phyloP scores from a whole-genome alignment of 768 basidiomycete genomes.

The Lentinula sp. region DNA sequence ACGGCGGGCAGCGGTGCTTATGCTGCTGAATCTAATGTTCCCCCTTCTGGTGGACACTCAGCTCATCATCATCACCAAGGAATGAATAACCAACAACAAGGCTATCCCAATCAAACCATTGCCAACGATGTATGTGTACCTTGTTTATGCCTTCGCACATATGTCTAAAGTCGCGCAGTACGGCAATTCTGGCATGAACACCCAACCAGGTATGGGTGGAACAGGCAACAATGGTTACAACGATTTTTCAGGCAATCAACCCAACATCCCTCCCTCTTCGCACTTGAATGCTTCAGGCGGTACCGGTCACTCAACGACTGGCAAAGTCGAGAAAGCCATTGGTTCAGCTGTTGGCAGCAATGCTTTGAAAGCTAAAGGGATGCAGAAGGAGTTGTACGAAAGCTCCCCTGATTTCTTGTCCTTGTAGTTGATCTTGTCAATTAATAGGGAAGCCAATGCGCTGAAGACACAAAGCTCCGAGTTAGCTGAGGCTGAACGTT shows the following conservation, averaged over 20 bases:
- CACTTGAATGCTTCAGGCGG: constrained; percentile 10
- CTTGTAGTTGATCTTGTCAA: background rate
- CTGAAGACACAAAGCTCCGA: constrained; percentile 40
- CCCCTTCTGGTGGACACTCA: background rate
- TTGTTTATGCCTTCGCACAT: no score
- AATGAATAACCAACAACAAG: background rate
- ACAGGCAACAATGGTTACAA: background rate
- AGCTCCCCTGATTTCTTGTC: background rate
- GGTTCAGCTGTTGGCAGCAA: constrained; percentile 40
- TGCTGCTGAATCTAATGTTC: background rate
- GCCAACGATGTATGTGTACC: background rate
- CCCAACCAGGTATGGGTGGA: background rate
- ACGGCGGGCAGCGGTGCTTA: background rate
- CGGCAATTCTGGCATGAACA: background rate
- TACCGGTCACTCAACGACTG: constrained; percentile 29
- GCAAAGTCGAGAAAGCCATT: constrained; percentile 42
- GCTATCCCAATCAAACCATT: background rate
- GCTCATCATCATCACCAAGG: background rate
- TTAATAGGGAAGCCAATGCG: constrained; percentile 35
- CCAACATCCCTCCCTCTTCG: constrained; percentile 1
- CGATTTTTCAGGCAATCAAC: background rate
- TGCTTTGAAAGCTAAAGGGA: constrained; percentile 40
- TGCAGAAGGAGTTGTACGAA: constrained; percentile 41
- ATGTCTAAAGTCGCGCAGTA: background rate
- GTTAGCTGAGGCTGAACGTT: constrained; percentile 46